Evolutionary conservation across 345 rosid genomes (phyloP), one percentile per base, ranked within the genome.

Genomic region (Raphanus sativus): DNA sequence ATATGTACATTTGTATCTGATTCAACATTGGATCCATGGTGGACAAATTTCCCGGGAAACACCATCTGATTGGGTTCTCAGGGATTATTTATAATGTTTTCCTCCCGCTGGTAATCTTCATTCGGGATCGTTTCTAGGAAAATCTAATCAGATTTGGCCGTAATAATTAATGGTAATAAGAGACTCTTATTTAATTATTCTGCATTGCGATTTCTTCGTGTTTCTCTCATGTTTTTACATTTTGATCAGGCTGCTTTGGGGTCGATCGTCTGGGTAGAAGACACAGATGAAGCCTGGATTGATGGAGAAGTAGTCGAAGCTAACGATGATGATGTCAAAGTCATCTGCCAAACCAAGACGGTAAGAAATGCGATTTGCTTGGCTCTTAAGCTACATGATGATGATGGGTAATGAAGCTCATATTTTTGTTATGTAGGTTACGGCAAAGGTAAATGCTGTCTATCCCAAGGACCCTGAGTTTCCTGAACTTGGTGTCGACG

Each of bases 381-480:
- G 13, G 10, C 17, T 52, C 70, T 62, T 36, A 75, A 62, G 70
- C 24, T 77, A 71, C 77, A n/a, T 77, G 40, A 21, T 15, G 60
- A 70, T 70, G 40, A 34, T 32, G 30, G 8, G 5, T 58, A 40
- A 24, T 63, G 75, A n/a, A n/a, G 29, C 11, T 71, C 42, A 40
- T 32, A 32, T 75, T 75, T 75, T 75, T 15, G n/a, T 38, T 8
- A 45, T 79, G 50, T 80, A 95, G 99, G 91, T 92, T 71, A 83
- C 82, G 74, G 87, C 82, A 60, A 91, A 92, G 77, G 85, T 66
- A 62, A 84, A 89, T 65, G 82, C 76, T 77, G 84, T 83, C 50
- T 83, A 90, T 77, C 91, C 91, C n/a, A 89, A 88, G 81, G 99
- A 95, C 83, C 81, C 96, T 6, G 98, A 92, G 83, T 89, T 87